Evolutionary conservation across 805 yeast species (phyloP).

Genomic region (Candida insectorum): DNA sequence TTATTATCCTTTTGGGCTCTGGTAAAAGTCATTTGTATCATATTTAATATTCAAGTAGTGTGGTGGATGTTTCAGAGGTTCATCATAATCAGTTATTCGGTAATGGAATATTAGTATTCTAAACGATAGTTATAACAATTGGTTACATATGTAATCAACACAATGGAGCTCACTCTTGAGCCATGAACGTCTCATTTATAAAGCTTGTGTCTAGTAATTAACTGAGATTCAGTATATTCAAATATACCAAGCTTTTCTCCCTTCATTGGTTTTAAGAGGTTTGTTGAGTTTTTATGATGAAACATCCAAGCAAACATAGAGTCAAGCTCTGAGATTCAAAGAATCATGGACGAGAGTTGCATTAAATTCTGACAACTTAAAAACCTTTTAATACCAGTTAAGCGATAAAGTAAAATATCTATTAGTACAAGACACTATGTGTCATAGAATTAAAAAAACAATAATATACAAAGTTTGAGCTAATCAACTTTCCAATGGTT

Average conservation of each 20-base stretch:
- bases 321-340: constrained; percentile 79
- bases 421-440: background rate
- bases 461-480: constrained; percentile 1
- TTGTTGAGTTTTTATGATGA: constrained; percentile 52
- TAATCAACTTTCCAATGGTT: constrained; percentile 44
- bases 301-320: constrained; percentile 76
- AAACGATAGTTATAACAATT: constrained; percentile 78
- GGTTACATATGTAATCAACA: constrained; percentile 46
- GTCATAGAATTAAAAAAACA: constrained; percentile 1
- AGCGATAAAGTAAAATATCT: background rate
- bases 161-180: constrained; percentile 86
- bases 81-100: constrained; percentile 42
- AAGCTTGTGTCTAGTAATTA: constrained; percentile 16
- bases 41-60: too few species aligned
- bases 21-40: too few species aligned
- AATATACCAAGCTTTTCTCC: constrained; percentile 53
- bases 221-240: constrained; percentile 53
- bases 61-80: background rate
- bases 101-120: constrained; percentile 53
- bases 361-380: constrained; percentile 31
- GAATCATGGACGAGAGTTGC: constrained; percentile 70
- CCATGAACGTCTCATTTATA: constrained; percentile 51
- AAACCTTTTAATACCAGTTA: constrained; percentile 11
- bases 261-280: constrained; percentile 22
- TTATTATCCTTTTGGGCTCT: constrained; percentile 15